Conservation (phyloP, 768 basidiomycete species). For the Trametes cubensis region DNA sequence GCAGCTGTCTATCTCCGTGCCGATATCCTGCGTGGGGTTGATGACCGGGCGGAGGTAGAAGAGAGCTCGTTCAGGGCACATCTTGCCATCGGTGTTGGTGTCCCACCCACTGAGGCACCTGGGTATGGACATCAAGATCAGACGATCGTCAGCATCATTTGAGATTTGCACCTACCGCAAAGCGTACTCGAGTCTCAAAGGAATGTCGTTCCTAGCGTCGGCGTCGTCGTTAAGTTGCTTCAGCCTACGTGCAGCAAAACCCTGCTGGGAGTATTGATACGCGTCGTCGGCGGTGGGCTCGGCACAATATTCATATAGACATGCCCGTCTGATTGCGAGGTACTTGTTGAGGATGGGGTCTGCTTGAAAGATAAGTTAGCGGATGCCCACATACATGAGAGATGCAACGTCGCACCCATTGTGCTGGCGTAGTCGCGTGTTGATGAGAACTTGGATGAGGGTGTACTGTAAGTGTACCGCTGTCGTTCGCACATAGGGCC, state of each 20-base stretch:
- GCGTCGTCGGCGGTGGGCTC: background rate
- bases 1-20: background rate
- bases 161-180: background rate
- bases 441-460: no score
- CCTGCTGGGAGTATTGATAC: background rate
- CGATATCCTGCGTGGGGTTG: background rate
- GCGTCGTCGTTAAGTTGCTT: background rate
- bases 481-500: no score
- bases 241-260: background rate
- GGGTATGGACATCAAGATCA: no score
- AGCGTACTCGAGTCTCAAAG: background rate
- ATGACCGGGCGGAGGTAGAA: background rate
- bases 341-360: background rate
- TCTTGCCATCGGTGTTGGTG: background rate
- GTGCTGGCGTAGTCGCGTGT: no score
- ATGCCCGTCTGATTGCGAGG: background rate
- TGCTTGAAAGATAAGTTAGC: no score
- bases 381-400: no score
- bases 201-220: background rate
- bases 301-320: background rate
- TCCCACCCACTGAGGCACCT: background rate
- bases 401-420: no score
- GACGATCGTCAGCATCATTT: background rate
- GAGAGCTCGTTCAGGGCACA: background rate
- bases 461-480: no score